Evolutionary conservation across 495 filamentous ascomycete genomes (phyloP).

Genomic region (Daldinia vernicosa): DNA sequence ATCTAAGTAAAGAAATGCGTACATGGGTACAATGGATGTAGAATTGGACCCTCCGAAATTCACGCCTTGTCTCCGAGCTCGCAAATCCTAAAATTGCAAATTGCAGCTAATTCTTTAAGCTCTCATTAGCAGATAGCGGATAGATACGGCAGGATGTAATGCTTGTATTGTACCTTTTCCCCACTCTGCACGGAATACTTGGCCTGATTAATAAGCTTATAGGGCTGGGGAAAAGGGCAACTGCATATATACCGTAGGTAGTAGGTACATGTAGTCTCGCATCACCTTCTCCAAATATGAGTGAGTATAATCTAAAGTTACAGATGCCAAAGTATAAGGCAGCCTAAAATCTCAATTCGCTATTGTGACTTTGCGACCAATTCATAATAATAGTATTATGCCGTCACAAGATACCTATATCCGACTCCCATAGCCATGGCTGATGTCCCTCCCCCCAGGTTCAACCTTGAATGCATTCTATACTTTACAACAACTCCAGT

Average conservation of each 20-base stretch:
- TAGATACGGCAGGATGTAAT: background rate
- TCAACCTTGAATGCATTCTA: conserved; percentile 35
- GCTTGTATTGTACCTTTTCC: background rate
- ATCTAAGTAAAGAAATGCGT: background rate
- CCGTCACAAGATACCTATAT: conserved; percentile 19
- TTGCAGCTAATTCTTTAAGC: conserved; percentile 3
- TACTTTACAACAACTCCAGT: conserved; percentile 25
- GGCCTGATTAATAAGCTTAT: background rate
- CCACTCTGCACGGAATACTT: background rate
- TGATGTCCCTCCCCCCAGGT: background rate
- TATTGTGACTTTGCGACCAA: conserved; percentile 8
- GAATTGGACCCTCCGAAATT: conserved; percentile 6
- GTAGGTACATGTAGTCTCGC: no score
- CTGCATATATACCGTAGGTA: no score
- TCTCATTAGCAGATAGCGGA: background rate
- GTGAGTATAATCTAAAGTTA: background rate
- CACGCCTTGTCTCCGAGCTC: conserved; percentile 11
- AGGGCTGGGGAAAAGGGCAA: background rate
- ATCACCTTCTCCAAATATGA: background rate
- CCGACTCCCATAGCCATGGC: conserved; percentile 26
- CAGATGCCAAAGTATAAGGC: background rate
- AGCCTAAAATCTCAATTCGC: background rate
- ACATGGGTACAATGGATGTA: no score
- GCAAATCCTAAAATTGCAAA: conserved; percentile 3
- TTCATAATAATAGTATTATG: conserved; percentile 27